These are phyloP conservation scores for Gypsophila paniculata DNA, from an alignment of 179 eudicot species.

Conservation along the genomic window DNA sequence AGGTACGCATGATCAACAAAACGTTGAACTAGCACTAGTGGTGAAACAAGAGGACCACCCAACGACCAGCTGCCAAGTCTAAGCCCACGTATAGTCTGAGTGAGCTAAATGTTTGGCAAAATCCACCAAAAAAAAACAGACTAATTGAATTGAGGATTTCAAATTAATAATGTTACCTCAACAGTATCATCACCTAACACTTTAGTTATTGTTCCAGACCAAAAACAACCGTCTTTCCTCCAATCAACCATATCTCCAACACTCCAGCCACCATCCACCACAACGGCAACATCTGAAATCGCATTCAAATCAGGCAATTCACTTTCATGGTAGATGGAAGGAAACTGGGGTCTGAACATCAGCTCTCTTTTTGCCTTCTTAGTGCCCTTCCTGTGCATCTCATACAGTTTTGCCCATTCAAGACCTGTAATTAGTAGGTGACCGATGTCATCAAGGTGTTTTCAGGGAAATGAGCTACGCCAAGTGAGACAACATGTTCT, in stretches of 20 bases:
- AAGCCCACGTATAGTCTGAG: not conserved
- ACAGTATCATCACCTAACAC: slow-evolving; percentile 42
- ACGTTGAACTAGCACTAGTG: not conserved
- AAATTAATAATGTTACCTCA: slow-evolving; percentile 39
- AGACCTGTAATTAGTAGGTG: slow-evolving; percentile 38
- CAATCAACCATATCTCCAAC: slow-evolving; percentile 83
- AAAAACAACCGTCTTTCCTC: slow-evolving; percentile 53
- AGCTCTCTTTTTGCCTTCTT: slow-evolving; percentile 36
- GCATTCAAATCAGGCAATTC: slow-evolving; percentile 35
- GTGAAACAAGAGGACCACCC: not conserved
- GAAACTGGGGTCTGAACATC: slow-evolving; percentile 76
- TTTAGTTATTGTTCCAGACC: slow-evolving; percentile 66
- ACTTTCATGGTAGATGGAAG: slow-evolving; percentile 39
- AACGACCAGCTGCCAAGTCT: slow-evolving; percentile 6
- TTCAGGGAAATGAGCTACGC: not conserved
- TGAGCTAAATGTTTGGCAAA: not conserved
- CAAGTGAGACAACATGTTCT: slow-evolving; percentile 1
- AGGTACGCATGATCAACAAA: slow-evolving; percentile 5
- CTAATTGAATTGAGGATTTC: not conserved
- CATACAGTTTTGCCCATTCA: slow-evolving; percentile 41
- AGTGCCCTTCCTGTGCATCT: slow-evolving; percentile 25
- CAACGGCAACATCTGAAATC: slow-evolving; percentile 49
- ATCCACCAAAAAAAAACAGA: not conserved
- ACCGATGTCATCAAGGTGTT: not conserved
- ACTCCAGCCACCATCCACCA: slow-evolving; percentile 53